Base-by-base conservation (phyloP, 2,329 filamentous ascomycete species). In the Rhinocladiella similis region DNA sequence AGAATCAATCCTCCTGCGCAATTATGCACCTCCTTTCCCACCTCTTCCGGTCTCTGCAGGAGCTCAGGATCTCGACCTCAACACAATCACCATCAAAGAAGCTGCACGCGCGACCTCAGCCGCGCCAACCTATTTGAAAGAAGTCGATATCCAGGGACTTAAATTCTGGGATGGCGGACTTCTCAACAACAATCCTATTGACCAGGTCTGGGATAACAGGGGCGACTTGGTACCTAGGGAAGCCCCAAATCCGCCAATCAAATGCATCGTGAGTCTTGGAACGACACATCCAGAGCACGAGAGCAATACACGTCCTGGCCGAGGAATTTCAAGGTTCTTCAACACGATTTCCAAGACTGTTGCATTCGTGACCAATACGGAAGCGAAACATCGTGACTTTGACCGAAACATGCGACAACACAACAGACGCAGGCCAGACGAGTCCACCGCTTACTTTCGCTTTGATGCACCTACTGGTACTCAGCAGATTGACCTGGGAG, bases 341-440 rank as follows among this genome's bases (percentile, higher is more conserved):
- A 59, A 54, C 27, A 57, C 54, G 1, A 36, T 58, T 14, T 54
- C 54, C 14, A 59, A 58, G 47, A 57, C 53, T 6, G 53, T 59
- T 6, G 50, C 50, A 19, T 57, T 60, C 52, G 57, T 51, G 19
- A 63, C 60, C 43, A 63, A 63, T 33, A 61, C 60, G 16, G 57
- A 63, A 47, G 60, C 60, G 29, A 63, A 63, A 47, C 60, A 63
- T 41, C 56, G 52, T n/a, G 60, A 63, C 45, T 63, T 63, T 25
- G 57, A 60, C 16, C 56, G 54, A 13, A 63, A 63, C 33, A 63
- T 58, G 46, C 46, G 50, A 12, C 56, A 58, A 46, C 47, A 46
- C 50, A 62, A 62, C 45, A 35, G 45, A 9, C 50, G 59, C 18
- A 47, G 33, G 9, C 47, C 50, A 13, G 19, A 50, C 22, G 47